Base-by-base conservation (phyloP, 2,329 filamentous ascomycete genomes). In the Calonectria pseudoturangicola region DNA sequence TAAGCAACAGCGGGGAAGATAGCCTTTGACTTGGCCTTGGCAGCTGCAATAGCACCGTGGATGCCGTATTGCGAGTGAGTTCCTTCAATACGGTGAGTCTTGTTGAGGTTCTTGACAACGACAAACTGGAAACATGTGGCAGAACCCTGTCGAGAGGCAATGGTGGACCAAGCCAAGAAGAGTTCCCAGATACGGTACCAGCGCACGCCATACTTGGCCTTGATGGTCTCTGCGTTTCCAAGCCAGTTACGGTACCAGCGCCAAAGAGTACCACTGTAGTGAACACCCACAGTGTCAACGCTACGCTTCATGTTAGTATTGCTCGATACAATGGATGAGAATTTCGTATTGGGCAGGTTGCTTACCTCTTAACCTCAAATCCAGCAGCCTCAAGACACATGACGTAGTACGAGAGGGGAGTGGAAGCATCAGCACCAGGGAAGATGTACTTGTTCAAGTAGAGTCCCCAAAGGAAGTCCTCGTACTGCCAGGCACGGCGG, bases 401-500 rank as follows among this genome's bases (percentile, higher is more conserved):
- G 79, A 98, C 88, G 80, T 97, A 94, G 86, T 93, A 96, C 78
- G 95, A 95, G 56, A 99, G 92, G 62, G 97, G 97, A 68, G 95
- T 98, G 48, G 95, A 98, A 63, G 96, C 96, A 83, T 98, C 96
- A 62, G 97, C 97, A 83, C 97, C 97, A 43, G 96, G 97, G 91
- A 98, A 98, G 84, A 98, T 90, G 86, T 98, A 98, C 88, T 98
- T 98, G 93, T 98, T 98, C 95, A 98, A 97, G 90, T 98, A 98
- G 58, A 98, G 90, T 83, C 97, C 96, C 96, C 97, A 98, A 84
- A 96, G 94, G 62, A 98, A 90, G 87, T 98, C 96, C 89, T 98
- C 96, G 83, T 98, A 98, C 86, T 98, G 97, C 97, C 97, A 98
- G 74, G 90, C 89, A 88, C 97, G 97, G 80, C 96, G 93, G 74